Base-by-base conservation (phyloP, 2,329 filamentous ascomycete genomes). In the Xylaria multiplex region DNA sequence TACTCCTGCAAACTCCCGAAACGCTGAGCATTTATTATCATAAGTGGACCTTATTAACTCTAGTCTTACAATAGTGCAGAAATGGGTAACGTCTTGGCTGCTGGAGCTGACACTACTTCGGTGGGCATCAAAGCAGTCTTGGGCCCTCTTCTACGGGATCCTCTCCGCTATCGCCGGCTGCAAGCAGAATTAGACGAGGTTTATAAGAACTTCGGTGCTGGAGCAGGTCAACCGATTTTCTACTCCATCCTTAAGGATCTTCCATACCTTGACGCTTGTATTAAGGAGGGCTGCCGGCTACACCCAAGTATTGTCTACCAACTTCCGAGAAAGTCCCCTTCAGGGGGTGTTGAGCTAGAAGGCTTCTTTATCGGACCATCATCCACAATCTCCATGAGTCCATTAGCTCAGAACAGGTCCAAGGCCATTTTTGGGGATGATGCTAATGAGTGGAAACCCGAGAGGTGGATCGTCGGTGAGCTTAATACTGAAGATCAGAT, bases 371-470 rank as follows among this genome's bases (percentile, higher is more conserved):
- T 55, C 37, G 37, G n/a, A 13, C 19, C 37, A 16, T 43, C 37
- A n/a, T 43, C 37, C 14, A 43, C 37, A 30, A 45, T 55, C 14
- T 55, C 53, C n/a, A 55, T 11, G 53, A 55, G 53, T 40, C 19
- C 53, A 30, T 27, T 43, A 5, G 37, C 53, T n/a, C 53, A 55
- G 14, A 55, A 55, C 14, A 43, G 53, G 53, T 55, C 19, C 3
- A 27, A 43, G 24, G 37, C 53, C 14, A 11, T 55, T 27, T 55
- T 55, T 6, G 53, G 53, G 2, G 19, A 55, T 5, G 53, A 55
- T n/a, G 53, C 53, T 30, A 22, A 55, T 55, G 53, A 43, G 24
- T 55, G 53, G 53, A 55, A 43, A n/a, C 53, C 53, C 14, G 53
- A 55, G 53, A 55, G 53, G 37, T 55, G 53, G 53, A 43, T 55